These are phyloP conservation scores for Penicillium sp. DNA, from an alignment of 2,329 filamentous ascomycete species.

Conservation along the genomic window DNA sequence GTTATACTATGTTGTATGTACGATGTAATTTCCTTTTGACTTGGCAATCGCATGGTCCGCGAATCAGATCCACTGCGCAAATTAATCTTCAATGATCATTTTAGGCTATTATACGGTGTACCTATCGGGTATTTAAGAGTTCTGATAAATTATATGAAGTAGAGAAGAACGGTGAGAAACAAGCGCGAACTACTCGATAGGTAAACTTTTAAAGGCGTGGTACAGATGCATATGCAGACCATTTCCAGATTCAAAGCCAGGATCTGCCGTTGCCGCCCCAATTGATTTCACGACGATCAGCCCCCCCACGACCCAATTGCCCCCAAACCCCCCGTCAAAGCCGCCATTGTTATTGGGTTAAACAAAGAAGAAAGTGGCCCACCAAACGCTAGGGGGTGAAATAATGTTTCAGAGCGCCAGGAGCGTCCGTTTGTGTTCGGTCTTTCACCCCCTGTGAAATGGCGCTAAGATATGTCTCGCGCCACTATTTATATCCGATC, in stretches of 20 bases:
- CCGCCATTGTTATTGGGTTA: conserved; percentile 17
- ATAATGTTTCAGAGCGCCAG: conserved; percentile 17
- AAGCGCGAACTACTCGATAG: not conserved
- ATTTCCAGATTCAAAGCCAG: conserved; percentile 12
- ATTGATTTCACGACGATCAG: conserved; percentile 21
- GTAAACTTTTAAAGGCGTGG: not conserved
- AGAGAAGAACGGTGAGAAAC: conserved; percentile 1
- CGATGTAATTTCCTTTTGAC: not conserved
- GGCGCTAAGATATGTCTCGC: conserved; percentile 17
- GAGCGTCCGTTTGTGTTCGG: conserved; percentile 9
- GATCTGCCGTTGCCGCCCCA: conserved; percentile 22
- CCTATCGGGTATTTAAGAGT: not conserved
- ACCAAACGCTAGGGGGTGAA: conserved; percentile 20
- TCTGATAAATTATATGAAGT: not conserved
- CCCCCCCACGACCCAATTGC: conserved; percentile 14
- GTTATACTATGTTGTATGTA: not conserved
- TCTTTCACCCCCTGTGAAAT: conserved; percentile 6
- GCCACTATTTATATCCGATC: conserved; percentile 28
- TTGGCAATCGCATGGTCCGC: conserved; percentile 14
- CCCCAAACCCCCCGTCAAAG: conserved; percentile 15
- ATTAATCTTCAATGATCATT: conserved; percentile 9
- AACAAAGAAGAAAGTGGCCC: conserved; percentile 10
- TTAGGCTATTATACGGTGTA: not conserved
- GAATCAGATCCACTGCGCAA: conserved; percentile 17
- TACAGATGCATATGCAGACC: conserved; percentile 9